phyloP scores from a whole-genome alignment of 495 filamentous ascomycete species.

The Parathielavia appendiculata region DNA sequence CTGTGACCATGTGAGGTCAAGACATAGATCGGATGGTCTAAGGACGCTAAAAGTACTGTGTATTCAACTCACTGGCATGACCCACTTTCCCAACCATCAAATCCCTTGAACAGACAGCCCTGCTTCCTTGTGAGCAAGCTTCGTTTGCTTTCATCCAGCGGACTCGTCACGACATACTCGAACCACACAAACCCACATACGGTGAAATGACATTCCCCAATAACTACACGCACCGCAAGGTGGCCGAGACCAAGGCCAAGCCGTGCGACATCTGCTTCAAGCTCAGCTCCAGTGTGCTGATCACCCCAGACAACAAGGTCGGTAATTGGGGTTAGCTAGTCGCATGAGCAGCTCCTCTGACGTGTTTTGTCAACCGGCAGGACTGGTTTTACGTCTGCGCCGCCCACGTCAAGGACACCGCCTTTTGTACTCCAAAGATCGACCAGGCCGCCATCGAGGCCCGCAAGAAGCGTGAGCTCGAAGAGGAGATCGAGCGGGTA shows the following conservation, averaged over 20 bases:
- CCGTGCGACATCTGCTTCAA: constrained; percentile 90
- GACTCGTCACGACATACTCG: too few relatives aligned
- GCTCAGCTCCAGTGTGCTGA: constrained; percentile 76
- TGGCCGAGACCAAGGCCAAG: constrained; percentile 76
- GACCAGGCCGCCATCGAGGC: constrained; percentile 69
- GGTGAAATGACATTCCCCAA: constrained; percentile 59
- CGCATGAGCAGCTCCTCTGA: background rate
- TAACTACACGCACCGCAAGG: constrained; percentile 78
- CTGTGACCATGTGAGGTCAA: too few relatives aligned
- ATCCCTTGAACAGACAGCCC: too few relatives aligned
- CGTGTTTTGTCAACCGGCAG: constrained; percentile 41
- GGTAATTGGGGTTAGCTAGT: background rate
- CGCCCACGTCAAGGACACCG: constrained; percentile 74
- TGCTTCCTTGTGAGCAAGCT: too few relatives aligned
- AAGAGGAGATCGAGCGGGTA: constrained; percentile 64
- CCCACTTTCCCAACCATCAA: too few relatives aligned
- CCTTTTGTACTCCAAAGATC: constrained; percentile 75
- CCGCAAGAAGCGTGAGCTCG: constrained; percentile 62
- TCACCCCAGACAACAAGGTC: constrained; percentile 88
- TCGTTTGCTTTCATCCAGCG: too few relatives aligned
- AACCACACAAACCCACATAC: too few relatives aligned
- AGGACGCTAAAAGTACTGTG: too few relatives aligned
- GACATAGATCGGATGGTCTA: too few relatives aligned
- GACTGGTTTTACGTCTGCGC: constrained; percentile 94
- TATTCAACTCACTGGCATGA: too few relatives aligned